These are phyloP conservation scores for Herpotrichia juniperi DNA, from an alignment of 2,329 filamentous ascomycete species.

Conservation along the genomic window DNA sequence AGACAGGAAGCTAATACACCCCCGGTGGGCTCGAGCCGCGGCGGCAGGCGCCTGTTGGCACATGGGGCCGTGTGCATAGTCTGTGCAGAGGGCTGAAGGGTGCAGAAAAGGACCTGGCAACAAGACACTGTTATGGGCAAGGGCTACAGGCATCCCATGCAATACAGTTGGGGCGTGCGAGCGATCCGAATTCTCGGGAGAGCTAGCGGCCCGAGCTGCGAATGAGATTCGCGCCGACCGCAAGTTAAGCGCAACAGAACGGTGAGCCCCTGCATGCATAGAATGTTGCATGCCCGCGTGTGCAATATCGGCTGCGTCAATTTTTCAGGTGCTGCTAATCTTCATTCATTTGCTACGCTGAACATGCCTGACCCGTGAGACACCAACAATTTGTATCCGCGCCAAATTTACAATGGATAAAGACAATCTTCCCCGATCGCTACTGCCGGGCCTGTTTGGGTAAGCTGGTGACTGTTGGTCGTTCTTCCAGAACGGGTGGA, in stretches of 20 bases:
- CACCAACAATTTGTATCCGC: conserved; percentile 23
- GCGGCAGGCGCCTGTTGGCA: conserved; percentile 45
- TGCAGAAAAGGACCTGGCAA: conserved; percentile 9
- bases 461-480: conserved; percentile 5
- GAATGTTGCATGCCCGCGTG: conserved; percentile 4
- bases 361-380: conserved; percentile 21
- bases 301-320: conserved; percentile 18
- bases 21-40: conserved; percentile 28
- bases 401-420: conserved; percentile 19
- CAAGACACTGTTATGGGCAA: conserved; percentile 19
- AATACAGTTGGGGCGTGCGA: conserved; percentile 25
- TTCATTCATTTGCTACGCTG: conserved; percentile 20
- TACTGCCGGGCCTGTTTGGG: conserved; percentile 17
- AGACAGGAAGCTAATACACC: conserved; percentile 21
- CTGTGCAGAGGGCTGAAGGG: conserved; percentile 26
- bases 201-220: conserved; percentile 41
- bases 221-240: conserved; percentile 34
- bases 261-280: conserved; percentile 8
- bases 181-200: conserved; percentile 37
- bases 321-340: conserved; percentile 13
- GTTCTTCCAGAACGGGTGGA: conserved; percentile 25
- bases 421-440: conserved; percentile 12
- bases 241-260: conserved; percentile 31
- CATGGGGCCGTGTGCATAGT: conserved; percentile 30
- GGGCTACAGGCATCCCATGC: conserved; percentile 9